Conservation (phyloP, 2,329 filamentous ascomycete species). For the Dothideomycetes sp. region DNA sequence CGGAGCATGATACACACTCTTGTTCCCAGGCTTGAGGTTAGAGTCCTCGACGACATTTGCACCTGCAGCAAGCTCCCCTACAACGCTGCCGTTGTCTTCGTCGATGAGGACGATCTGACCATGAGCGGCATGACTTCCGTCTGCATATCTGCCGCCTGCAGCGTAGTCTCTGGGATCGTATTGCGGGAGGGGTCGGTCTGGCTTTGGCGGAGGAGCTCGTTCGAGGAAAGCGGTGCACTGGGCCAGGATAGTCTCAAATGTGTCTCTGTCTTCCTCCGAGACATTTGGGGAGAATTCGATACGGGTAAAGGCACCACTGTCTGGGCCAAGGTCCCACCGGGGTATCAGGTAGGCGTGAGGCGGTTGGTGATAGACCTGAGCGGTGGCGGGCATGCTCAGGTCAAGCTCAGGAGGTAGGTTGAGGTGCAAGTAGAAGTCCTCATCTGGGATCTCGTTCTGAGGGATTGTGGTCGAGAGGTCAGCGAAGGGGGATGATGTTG, state of each 20-base stretch:
- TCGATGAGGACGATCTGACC: constrained; percentile 88
- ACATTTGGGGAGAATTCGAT: constrained; percentile 71
- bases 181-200: constrained; percentile 19
- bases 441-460: constrained; percentile 49
- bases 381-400: constrained; percentile 83
- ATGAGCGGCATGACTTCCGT: constrained; percentile 23
- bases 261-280: constrained; percentile 85
- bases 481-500: constrained; percentile 64
- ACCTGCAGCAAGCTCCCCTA: constrained; percentile 78
- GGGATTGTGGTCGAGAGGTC: constrained; percentile 45
- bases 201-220: constrained; percentile 53
- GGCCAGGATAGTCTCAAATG: constrained; percentile 95
- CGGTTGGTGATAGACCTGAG: constrained; percentile 93
- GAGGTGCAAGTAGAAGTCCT: constrained; percentile 95
- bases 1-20: constrained; percentile 50
- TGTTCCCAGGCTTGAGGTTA: constrained; percentile 71
- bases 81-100: constrained; percentile 90
- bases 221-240: constrained; percentile 95
- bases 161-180: constrained; percentile 79
- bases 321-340: constrained; percentile 82
- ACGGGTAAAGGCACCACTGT: constrained; percentile 80
- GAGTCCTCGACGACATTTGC: constrained; percentile 71
- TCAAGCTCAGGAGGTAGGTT: constrained; percentile 92
- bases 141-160: constrained; percentile 50
- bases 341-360: constrained; percentile 89